Base-by-base conservation (phyloP, 2,329 filamentous ascomycete genomes). In the Magnaporthiopsis incrustans region DNA sequence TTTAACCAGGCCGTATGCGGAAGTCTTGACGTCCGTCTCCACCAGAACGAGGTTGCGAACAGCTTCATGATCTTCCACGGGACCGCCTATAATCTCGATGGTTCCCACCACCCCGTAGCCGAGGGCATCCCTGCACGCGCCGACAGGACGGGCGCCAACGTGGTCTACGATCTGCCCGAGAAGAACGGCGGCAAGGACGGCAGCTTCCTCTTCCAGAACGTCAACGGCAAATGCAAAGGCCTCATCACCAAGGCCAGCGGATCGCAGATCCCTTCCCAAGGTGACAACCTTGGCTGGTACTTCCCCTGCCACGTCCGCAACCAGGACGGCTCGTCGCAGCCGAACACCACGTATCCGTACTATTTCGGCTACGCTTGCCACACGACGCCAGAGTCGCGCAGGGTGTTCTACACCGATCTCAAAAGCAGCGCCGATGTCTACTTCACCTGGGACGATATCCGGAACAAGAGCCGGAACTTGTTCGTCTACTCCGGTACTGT, bases 61-160 rank as follows among this genome's bases (percentile, higher is more conserved):
- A 92, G 91, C 15, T 97, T 91, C 78, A 93, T 99, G 91, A 98
- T 99, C 69, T 95, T 97, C 74, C 94, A 99, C 71, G 95, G 95
- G 64, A 83, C 87, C 66, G 95, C 95, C 3, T 97, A 97, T 73
- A 89, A 97, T 73, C 79, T 99, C 64, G 85, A 87, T 5, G 75
- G 76, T 44, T 97, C 92, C 0, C 81, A 83, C 32, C 95, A 99
- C 74, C 91, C 92, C 8, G 83, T 85, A 3, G 95, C 92, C 1
- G 80, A 86, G 67, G 93, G 93, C 50, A 91, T 99, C 68, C 85
- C 90, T 0, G 74, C 79, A 18, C 73, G 74, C 38, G 63, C 67
- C 14, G 77, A 82, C 66, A 79, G 79, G 25, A 69, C 74, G 2
- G 84, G 82, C 35, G 81, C 90, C 32, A 97, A 98, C 71, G 87